Percentiles rank a stretch among this genome's conserved stretches.
Evolutionary conservation across 106 monocot genomes (phyloP).

Genomic region (Dioscorea alata): DNA sequence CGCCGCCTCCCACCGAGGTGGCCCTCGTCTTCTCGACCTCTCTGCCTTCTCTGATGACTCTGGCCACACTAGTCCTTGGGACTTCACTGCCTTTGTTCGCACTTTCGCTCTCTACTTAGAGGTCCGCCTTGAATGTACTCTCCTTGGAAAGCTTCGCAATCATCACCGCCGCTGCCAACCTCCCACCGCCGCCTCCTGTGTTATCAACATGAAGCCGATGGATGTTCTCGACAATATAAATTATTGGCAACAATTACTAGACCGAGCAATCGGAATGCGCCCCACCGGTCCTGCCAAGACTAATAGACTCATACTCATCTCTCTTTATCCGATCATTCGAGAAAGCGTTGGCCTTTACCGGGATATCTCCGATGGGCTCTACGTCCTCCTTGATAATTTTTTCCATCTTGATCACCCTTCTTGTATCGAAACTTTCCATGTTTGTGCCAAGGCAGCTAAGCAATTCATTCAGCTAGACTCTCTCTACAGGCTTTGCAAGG

Average conservation of each 20-base stretch:
- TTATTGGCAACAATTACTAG: slow-evolving; percentile 32
- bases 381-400: slow-evolving; percentile 36
- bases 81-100: slow-evolving; percentile 62
- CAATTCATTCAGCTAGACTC: slow-evolving; percentile 41
- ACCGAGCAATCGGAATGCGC: slow-evolving; percentile 28
- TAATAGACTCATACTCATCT: slow-evolving; percentile 25
- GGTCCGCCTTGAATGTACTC: slow-evolving; percentile 31
- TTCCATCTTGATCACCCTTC: slow-evolving; percentile 14
- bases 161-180: slow-evolving; percentile 5
- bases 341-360: slow-evolving; percentile 45
- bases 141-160: slow-evolving; percentile 31
- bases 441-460: slow-evolving; percentile 16
- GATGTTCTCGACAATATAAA: slow-evolving; percentile 22
- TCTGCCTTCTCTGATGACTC: slow-evolving; percentile 35
- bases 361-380: slow-evolving; percentile 29
- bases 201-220: slow-evolving; percentile 20
- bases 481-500: slow-evolving; percentile 26
- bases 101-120: slow-evolving; percentile 57
- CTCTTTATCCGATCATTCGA: slow-evolving; percentile 19
- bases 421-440: slow-evolving; percentile 7
- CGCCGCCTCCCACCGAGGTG: slow-evolving; percentile 2
- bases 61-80: slow-evolving; percentile 29
- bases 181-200: neutral
- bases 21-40: slow-evolving; percentile 40
- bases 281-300: slow-evolving; percentile 31